Evolutionary conservation across 139 green algal species (phyloP), one percentile per base, ranked within the genome.

Genomic region (Axilococcus clingmanii): DNA sequence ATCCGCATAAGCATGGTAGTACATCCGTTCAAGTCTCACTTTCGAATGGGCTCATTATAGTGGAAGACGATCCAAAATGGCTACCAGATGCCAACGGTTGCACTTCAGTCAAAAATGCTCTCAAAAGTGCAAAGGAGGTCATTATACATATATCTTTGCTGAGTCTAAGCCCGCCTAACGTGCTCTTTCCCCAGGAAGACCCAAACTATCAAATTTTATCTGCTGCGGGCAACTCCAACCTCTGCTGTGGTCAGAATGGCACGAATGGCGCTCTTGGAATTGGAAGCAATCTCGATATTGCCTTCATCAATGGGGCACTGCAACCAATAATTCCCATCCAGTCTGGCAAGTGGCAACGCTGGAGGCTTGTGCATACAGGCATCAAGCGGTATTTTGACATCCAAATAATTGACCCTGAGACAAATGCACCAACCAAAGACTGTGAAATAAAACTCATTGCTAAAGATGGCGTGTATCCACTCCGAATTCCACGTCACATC

Each of bases 401-500:
- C 0, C 19, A 48, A 30, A 48, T 48, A 19, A 22, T 48, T 17
- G 38, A 45, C 29, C 12, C 27, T 32, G 40, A 48, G 40, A 48
- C 19, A 31, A 22, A 48, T 30, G 20, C 27, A 29, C 20, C 29
- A 12, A 22, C 19, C 16, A 22, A 48, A 1, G 40, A 24, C 12
- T 48, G 40, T 48, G 40, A 48, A 12, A 48, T 48, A 22, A 19
- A 48, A 48, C 19, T 48, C 5, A 30, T 48, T 27, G 40, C 40
- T 22, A 48, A 48, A 22, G 40, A 48, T 32, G 40, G 40, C n/a
- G 40, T 48, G 40, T 48, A 48, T 48, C 40, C 19, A 28, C n/a
- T 48, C 20, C 12, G 12, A 5, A 27, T 48, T 30, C 40, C 40
- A 19, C 19, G 40, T 29, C 40, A 28, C 12, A 24, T 48, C 40